These are phyloP conservation scores for Termitomyces eurrhizus DNA, from an alignment of 768 basidiomycete genomes.

Conservation along the genomic window DNA sequence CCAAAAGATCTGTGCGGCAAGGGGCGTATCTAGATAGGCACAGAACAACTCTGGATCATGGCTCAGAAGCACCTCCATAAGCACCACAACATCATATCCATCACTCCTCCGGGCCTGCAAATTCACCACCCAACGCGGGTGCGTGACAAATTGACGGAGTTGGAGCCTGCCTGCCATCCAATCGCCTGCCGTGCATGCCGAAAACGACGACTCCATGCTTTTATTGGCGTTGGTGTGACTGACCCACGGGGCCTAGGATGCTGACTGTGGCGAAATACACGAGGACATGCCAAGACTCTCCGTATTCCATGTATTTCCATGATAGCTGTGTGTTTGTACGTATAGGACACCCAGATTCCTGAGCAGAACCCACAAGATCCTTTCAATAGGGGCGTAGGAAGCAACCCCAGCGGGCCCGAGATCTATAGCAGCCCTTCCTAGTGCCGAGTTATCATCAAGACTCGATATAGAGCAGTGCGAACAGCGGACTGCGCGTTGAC, in stretches of 20 bases:
- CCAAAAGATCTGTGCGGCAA: slow-evolving; percentile 9
- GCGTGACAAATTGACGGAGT: slow-evolving; percentile 31
- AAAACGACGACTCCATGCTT: slow-evolving; percentile 20
- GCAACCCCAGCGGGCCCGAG: slow-evolving; percentile 10
- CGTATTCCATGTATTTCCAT: slow-evolving; percentile 1
- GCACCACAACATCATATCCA: slow-evolving; percentile 13
- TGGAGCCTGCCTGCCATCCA: neutral
- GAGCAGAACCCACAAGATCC: neutral
- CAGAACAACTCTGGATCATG: neutral
- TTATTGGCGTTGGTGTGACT: slow-evolving; percentile 4
- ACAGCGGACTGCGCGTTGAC: slow-evolving; percentile 9
- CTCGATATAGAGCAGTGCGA: slow-evolving; percentile 9
- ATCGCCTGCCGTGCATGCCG: slow-evolving; percentile 25
- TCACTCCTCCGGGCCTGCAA: slow-evolving; percentile 22
- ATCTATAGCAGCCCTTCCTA: slow-evolving; percentile 2
- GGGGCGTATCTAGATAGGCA: slow-evolving; percentile 16
- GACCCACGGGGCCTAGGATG: neutral
- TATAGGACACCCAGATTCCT: slow-evolving; percentile 5
- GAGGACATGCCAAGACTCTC: neutral
- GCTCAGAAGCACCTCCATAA: slow-evolving; percentile 24
- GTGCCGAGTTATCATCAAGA: neutral
- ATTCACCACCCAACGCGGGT: slow-evolving; percentile 36
- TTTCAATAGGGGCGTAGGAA: slow-evolving; percentile 17
- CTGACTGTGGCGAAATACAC: slow-evolving; percentile 2
- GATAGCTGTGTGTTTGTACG: neutral